Base-by-base conservation (phyloP, 345 rosid genomes). In the Syzygium aqueum region DNA sequence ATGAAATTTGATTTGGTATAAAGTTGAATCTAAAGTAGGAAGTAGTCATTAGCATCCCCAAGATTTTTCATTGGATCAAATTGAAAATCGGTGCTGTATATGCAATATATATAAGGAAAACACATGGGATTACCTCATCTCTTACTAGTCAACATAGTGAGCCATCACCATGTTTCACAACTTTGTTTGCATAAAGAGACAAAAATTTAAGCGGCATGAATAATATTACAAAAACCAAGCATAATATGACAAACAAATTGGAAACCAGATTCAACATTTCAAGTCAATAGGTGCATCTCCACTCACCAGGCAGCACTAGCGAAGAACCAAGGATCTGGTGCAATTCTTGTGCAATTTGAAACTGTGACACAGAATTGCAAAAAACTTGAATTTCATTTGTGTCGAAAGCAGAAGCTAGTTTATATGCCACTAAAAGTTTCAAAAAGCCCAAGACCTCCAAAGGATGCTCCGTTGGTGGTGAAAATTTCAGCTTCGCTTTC, bases 401-500 rank as follows among this genome's bases (percentile, higher is more conserved):
- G 85, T 82, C 86, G 63, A 92, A 90, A 51, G 87, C 77, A 87
- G 89, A 86, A 49, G 85, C 90, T 89, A 92, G 85, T 82, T 89
- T 82, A 59, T 88, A 92, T 52, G 90, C 91, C 86, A 89, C 90
- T 51, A 92, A 87, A 86, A 92, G 88, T 51, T 88, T 86, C 84
- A 92, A 85, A 61, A 91, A 89, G 17, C 89, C 87, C 87, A 91
- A 85, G 84, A 90, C 90, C 90, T 90, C 94, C 65, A 88, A 84
- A 40, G 90, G 87, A 86, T 88, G 67, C 30, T 89, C 88, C n/a
- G 86, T 51, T 52, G 83, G 61, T 16, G 89, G 85, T 8, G 17
- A 52, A 52, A 52, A 4, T 52, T 37, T 50, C 86, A 91, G 87
- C 86, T 86, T 91, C 33, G 59, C 78, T 91, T 89, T 92, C 90